These are phyloP conservation scores for Fusarium albosuccineum DNA, from an alignment of 2,329 filamentous ascomycete species.

Conservation along the genomic window DNA sequence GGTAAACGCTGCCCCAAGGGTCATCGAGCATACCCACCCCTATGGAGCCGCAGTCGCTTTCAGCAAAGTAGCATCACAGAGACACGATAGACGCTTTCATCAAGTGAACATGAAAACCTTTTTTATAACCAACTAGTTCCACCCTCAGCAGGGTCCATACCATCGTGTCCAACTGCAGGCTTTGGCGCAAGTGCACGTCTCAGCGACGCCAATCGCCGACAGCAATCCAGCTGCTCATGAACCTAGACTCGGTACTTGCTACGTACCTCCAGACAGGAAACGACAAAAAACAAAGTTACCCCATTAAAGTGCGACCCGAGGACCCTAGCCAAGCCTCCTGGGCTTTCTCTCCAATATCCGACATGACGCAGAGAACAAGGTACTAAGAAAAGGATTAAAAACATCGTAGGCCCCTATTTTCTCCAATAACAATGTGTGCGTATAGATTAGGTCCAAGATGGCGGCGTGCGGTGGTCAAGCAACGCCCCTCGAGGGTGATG, in stretches of 20 bases:
- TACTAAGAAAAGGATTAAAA: constrained; percentile 43
- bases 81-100: neutral
- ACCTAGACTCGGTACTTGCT: constrained; percentile 29
- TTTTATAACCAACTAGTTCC: constrained; percentile 37
- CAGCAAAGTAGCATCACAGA: neutral
- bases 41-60: neutral
- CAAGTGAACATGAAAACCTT: constrained; percentile 35
- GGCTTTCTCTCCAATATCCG: constrained; percentile 47
- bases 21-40: neutral
- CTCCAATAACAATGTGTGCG: constrained; percentile 47
- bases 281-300: constrained; percentile 29
- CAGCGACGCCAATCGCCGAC: constrained; percentile 30
- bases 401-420: constrained; percentile 41
- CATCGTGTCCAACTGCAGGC: constrained; percentile 42
- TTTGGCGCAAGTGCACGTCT: constrained; percentile 26
- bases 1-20: neutral
- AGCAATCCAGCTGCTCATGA: constrained; percentile 43
- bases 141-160: constrained; percentile 33
- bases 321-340: constrained; percentile 50
- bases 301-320: constrained; percentile 43
- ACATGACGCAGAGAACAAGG: constrained; percentile 40
- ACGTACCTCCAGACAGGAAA: constrained; percentile 30
- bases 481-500: constrained; percentile 32
- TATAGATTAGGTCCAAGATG: constrained; percentile 47
- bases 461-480: constrained; percentile 44